phyloP scores from a whole-genome alignment of 2,329 filamentous ascomycete genomes.

The Diaporthe nobilis region DNA sequence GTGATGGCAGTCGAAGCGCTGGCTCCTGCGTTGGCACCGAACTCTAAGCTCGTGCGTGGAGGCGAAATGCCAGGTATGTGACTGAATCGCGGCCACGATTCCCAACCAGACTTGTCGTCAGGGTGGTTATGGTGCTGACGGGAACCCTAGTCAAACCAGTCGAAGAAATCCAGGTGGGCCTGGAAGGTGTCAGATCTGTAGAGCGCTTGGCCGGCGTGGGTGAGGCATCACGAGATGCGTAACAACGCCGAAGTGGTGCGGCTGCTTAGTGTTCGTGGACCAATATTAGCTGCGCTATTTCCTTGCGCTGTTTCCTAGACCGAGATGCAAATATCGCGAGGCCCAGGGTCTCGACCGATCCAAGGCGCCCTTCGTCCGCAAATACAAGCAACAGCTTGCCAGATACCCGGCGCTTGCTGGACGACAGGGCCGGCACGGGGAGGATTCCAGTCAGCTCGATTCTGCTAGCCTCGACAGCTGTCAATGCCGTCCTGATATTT shows the following conservation, averaged over 20 bases:
- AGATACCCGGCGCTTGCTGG: conserved; percentile 3
- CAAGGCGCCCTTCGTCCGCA: too few relatives aligned
- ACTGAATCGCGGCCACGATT: conserved; percentile 24
- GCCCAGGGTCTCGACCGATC: not conserved
- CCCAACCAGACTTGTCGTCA: conserved; percentile 3
- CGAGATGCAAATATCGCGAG: conserved; percentile 2
- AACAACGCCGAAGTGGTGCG: not conserved
- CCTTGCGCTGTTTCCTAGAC: not conserved
- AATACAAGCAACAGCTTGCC: not conserved
- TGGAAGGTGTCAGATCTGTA: not conserved
- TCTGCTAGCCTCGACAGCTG: conserved; percentile 15
- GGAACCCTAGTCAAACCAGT: not conserved
- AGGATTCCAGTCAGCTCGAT: not conserved
- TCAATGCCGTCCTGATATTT: conserved; percentile 23
- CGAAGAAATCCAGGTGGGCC: not conserved
- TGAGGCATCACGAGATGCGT: conserved; percentile 14
- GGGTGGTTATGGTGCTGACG: not conserved
- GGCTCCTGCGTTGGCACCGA: conserved; percentile 1
- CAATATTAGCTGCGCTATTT: not conserved
- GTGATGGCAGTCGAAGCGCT: conserved; percentile 8
- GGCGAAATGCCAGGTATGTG: not conserved
- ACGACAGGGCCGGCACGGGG: not conserved
- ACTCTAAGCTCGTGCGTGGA: conserved; percentile 8
- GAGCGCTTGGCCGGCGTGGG: not conserved
- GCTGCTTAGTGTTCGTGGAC: not conserved